Conservation (phyloP, 176 grass and related monocot species). For the Bolboschoenus planiculmis region DNA sequence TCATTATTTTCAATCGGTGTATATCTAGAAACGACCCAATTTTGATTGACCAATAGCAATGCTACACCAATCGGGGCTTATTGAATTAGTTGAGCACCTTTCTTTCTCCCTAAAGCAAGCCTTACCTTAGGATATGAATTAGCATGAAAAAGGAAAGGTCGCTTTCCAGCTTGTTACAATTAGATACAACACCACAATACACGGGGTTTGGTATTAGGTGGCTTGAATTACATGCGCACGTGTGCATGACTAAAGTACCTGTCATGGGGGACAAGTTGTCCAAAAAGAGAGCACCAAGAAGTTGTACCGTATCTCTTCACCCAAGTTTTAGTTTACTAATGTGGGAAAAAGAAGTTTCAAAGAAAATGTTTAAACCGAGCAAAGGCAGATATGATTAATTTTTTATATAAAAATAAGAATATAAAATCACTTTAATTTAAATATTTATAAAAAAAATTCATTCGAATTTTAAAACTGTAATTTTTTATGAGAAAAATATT, state of each 20-base stretch:
- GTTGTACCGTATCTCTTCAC: not conserved
- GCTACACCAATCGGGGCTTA: not conserved
- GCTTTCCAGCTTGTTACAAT: not conserved
- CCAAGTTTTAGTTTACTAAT: not conserved
- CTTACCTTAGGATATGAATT: not conserved
- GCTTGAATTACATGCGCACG: slow-evolving; percentile 3
- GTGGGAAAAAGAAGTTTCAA: too few species aligned
- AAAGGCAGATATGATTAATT: too few species aligned
- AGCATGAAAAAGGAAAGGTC: not conserved
- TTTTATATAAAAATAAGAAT: too few species aligned
- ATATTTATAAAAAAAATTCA: too few species aligned
- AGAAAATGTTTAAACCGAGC: too few species aligned
- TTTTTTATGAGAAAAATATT: too few species aligned
- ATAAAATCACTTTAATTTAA: too few species aligned
- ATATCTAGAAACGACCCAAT: slow-evolving; percentile 8
- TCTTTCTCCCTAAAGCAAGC: slow-evolving; percentile 14
- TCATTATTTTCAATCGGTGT: not conserved
- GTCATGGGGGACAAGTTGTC: not conserved
- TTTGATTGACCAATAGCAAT: not conserved
- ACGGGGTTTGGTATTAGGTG: slow-evolving; percentile 2
- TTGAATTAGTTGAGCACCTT: slow-evolving; percentile 14
- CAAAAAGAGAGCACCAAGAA: not conserved
- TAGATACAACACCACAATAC: not conserved
- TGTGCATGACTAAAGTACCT: not conserved
- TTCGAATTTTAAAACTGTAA: too few species aligned